Evolutionary conservation across 2,329 filamentous ascomycete genomes (phyloP).

Genomic region (Fusarium keratoplasticum): DNA sequence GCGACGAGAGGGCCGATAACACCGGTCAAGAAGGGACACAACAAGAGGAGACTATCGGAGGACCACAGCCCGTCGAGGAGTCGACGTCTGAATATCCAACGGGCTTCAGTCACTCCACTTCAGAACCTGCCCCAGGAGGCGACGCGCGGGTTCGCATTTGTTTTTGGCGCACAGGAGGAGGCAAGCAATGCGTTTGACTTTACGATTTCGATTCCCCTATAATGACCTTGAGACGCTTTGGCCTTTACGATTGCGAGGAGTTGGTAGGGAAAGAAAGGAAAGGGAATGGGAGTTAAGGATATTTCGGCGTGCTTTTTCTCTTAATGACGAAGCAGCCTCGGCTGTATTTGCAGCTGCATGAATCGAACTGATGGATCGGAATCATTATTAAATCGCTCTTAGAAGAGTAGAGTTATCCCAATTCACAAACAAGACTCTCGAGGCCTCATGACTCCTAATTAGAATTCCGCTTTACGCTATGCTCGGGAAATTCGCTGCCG

Average conservation of each 20-base stretch:
- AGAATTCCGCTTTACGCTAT: background rate
- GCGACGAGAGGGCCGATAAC: conserved; percentile 13
- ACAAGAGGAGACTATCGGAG: conserved; percentile 43
- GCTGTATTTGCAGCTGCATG: background rate
- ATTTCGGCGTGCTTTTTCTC: background rate
- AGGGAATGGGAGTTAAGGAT: conserved; percentile 9
- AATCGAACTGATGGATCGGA: conserved; percentile 1
- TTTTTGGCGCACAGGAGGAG: conserved; percentile 35
- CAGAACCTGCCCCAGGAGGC: conserved; percentile 9
- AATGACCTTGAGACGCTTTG: conserved; percentile 10
- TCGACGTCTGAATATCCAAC: conserved; percentile 24
- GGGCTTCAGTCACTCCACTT: background rate
- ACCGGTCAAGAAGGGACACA: conserved; percentile 42
- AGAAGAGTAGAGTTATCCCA: conserved; percentile 36
- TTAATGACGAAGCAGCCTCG: background rate
- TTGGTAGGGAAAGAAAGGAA: conserved; percentile 2
- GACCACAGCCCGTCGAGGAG: conserved; percentile 34
- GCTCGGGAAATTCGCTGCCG: background rate
- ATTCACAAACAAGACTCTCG: background rate
- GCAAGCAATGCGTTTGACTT: conserved; percentile 39
- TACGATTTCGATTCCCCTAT: conserved; percentile 37
- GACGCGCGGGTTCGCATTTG: conserved; percentile 30
- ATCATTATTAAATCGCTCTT: conserved; percentile 7
- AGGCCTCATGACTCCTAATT: background rate
- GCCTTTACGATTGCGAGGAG: conserved; percentile 14